A percentile compares a stretch with the other conserved stretches of the same genome.
Conservation (phyloP, 2,329 filamentous ascomycete genomes). For the Trichophyton schoenleinii region DNA sequence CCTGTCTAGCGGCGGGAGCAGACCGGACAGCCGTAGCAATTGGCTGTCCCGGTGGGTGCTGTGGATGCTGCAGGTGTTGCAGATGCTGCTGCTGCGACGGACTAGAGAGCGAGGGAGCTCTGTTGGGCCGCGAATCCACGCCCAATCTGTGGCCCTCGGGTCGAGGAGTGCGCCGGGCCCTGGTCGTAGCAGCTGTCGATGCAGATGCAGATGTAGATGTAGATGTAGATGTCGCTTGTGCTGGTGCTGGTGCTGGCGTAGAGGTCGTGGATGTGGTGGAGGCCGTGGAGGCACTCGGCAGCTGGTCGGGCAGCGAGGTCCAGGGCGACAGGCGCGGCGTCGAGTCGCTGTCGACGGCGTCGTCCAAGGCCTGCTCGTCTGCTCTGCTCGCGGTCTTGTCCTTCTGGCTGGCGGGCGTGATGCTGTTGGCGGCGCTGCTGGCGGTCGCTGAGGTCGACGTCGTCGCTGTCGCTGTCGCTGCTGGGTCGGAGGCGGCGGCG, state of each 20-base stretch:
- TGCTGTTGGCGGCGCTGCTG: too few relatives aligned
- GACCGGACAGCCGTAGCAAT: background rate
- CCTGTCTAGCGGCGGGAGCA: background rate
- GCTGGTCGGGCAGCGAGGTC: background rate
- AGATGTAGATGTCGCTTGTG: background rate
- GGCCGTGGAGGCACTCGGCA: background rate
- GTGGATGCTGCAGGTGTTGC: background rate
- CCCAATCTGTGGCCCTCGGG: background rate
- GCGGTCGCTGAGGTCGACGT: too few relatives aligned
- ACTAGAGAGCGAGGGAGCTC: background rate
- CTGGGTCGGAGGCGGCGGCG: background rate
- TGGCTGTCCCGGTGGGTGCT: background rate
- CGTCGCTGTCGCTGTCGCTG: too few relatives aligned
- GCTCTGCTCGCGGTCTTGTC: too few relatives aligned
- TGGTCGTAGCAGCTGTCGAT: background rate
- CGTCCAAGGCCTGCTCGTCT: too few relatives aligned
- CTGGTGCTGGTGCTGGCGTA: conserved; percentile 6
- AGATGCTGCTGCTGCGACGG: background rate
- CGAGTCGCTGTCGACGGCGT: background rate
- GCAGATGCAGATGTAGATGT: background rate
- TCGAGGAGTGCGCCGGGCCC: background rate
- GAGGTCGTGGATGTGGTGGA: background rate
- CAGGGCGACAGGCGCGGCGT: background rate
- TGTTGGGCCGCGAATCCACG: background rate
- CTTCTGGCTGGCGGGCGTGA: too few relatives aligned